These are phyloP conservation scores for Myotisia sp. DNA, from an alignment of 2,329 filamentous ascomycete genomes.

Conservation along the genomic window DNA sequence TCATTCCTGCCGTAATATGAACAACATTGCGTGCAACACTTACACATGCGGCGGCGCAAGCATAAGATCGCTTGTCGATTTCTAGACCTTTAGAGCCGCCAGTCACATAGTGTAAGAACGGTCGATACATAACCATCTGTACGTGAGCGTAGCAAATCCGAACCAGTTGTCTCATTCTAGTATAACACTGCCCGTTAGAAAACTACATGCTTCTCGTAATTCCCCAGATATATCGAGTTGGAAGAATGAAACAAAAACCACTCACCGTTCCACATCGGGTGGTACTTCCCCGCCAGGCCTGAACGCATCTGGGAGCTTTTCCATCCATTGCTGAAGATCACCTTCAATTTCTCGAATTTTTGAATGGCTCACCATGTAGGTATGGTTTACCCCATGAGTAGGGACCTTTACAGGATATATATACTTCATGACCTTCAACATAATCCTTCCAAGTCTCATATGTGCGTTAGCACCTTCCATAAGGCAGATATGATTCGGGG, in stretches of 20 bases:
- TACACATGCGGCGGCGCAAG: constrained; percentile 51
- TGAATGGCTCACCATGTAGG: constrained; percentile 49
- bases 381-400: constrained; percentile 34
- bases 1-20: constrained; percentile 52
- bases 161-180: constrained; percentile 44
- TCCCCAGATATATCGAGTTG: constrained; percentile 5
- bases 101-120: constrained; percentile 51
- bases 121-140: constrained; percentile 50
- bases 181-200: background rate
- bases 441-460: constrained; percentile 41
- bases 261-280: constrained; percentile 61
- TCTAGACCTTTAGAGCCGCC: constrained; percentile 34
- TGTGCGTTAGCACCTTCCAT: constrained; percentile 49
- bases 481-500: constrained; percentile 40
- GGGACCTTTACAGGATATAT: constrained; percentile 48
- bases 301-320: constrained; percentile 57
- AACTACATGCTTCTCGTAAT: constrained; percentile 3
- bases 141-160: constrained; percentile 51
- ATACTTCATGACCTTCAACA: constrained; percentile 48
- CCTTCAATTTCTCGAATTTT: constrained; percentile 51
- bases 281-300: constrained; percentile 65
- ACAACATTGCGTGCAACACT: constrained; percentile 53
- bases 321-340: constrained; percentile 50
- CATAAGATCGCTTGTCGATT: constrained; percentile 49
- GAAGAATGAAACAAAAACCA: too few relatives aligned